A percentile compares a stretch with the other conserved stretches of the same genome.
phyloP scores from a whole-genome alignment of 192 early-diverging fungal genomes.

The Linderina pennispora region DNA sequence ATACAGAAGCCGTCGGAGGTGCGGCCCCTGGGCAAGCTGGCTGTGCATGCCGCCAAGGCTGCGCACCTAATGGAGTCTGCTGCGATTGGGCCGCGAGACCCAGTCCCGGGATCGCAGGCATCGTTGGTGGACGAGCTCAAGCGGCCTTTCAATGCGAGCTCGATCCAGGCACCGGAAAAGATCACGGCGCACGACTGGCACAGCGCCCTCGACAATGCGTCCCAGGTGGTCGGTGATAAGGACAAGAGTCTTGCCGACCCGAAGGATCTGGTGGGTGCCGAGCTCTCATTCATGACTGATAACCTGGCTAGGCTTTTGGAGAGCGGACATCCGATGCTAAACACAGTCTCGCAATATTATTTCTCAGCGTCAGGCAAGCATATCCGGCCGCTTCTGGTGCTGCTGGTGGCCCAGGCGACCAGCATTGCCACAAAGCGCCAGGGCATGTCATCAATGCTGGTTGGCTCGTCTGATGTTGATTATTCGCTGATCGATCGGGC shows the following conservation, averaged over 20 bases:
- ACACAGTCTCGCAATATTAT: slow-evolving; percentile 87
- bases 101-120: slow-evolving; percentile 21
- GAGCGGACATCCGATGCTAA: slow-evolving; percentile 82
- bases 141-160: slow-evolving; percentile 20
- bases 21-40: slow-evolving; percentile 32
- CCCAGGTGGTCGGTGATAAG: slow-evolving; percentile 17
- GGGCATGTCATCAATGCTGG: slow-evolving; percentile 23
- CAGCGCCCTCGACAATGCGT: slow-evolving; percentile 23
- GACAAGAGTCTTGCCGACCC: slow-evolving; percentile 14
- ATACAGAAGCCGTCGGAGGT: slow-evolving; percentile 19
- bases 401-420: slow-evolving; percentile 85
- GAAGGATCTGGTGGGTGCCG: slow-evolving; percentile 69
- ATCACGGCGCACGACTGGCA: slow-evolving; percentile 7
- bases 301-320: slow-evolving; percentile 82
- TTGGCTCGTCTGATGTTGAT: slow-evolving; percentile 18
- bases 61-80: slow-evolving; percentile 34
- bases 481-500: slow-evolving; percentile 59
- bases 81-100: slow-evolving; percentile 25
- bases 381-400: slow-evolving; percentile 85
- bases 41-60: slow-evolving; percentile 32
- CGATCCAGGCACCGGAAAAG: slow-evolving; percentile 4
- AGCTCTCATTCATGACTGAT: slow-evolving; percentile 77
- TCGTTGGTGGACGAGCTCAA: slow-evolving; percentile 15
- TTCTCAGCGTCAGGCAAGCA: slow-evolving; percentile 83
- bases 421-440: slow-evolving; percentile 55